Evolutionary conservation across 2,329 filamentous ascomycete species (phyloP), one percentile per base, ranked within the genome.

Genomic region (Diaporthe vaccinii): DNA sequence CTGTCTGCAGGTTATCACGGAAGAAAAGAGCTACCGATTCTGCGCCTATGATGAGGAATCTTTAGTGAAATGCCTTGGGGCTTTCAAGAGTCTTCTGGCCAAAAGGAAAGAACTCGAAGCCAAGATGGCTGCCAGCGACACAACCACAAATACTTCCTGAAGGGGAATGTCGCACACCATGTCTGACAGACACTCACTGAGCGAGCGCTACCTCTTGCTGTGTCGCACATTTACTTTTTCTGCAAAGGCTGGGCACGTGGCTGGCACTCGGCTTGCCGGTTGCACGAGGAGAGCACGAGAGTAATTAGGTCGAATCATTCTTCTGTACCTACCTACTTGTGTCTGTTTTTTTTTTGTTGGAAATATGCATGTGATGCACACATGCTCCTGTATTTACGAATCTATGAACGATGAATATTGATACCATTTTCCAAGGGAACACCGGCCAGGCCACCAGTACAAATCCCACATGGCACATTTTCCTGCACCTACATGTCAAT

Each of bases 1-100:
- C 82, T 98, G 97, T 83, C 89, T 98, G 82, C 96, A 98, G 84
- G 90, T 98, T 80, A 98, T 99, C 80, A 94, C 94, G 49, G 96
- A 98, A 80, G 96, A 98, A 82, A 97, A 95, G 85, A 94, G 90
- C 73, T 94, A 93, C 79, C 90, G 93, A 41, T 93, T 97, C 78
- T 94, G 93, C 81, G 91, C 95, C 0, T 87, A 91, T 28, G 92
- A 95, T 80, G 97, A 99, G 83, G 95, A 98, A 80, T 88, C 90
- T 1, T 86, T 98, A 74, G 92, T 96, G 53, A 93, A 93, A 78
- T 98, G 95, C 86, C 88, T 99, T 1, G 97, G 96, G 3, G 94
- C 95, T 0, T 92, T 98, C 85, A 98, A 98, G 86, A 98, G 95
- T 82, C 85, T 96, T 74, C 85, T 97, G 55, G 90, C 92, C 53